phyloP scores from a whole-genome alignment of 148 eudicot species.

The Rhododendron williamsianum region DNA sequence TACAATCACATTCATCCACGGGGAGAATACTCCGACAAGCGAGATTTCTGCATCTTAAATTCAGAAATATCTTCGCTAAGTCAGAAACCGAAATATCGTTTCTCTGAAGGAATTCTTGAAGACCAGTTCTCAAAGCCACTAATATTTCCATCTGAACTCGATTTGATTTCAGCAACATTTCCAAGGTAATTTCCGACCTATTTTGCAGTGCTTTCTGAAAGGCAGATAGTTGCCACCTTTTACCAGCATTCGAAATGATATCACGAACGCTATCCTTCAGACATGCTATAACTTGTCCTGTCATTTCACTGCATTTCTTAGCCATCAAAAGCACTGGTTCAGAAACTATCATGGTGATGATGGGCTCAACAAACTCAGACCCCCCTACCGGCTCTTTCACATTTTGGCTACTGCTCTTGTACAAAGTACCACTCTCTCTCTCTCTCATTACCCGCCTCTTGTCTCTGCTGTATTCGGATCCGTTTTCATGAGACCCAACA shows the following conservation, averaged over 20 bases:
- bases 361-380: conserved; percentile 56
- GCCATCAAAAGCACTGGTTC: conserved; percentile 67
- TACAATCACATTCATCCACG: conserved; percentile 96
- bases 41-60: conserved; percentile 74
- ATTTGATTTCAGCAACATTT: conserved; percentile 56
- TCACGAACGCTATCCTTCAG: conserved; percentile 64
- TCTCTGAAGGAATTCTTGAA: conserved; percentile 47
- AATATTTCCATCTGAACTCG: conserved; percentile 69
- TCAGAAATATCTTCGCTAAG: conserved; percentile 74
- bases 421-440: conserved; percentile 44
- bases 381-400: conserved; percentile 46
- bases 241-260: conserved; percentile 48
- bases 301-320: conserved; percentile 60
- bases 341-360: conserved; percentile 61
- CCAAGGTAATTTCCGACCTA: conserved; percentile 65
- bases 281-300: conserved; percentile 37
- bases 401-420: conserved; percentile 35
- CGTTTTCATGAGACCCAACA: conserved; percentile 56
- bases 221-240: conserved; percentile 45
- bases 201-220: conserved; percentile 63
- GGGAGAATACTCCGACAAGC: conserved; percentile 69
- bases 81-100: conserved; percentile 49
- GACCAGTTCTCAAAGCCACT: conserved; percentile 66
- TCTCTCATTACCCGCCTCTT: conserved; percentile 41
- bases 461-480: conserved; percentile 54